These are phyloP conservation scores for Boletellus emodensis DNA, from an alignment of 768 basidiomycete genomes.

Conservation along the genomic window DNA sequence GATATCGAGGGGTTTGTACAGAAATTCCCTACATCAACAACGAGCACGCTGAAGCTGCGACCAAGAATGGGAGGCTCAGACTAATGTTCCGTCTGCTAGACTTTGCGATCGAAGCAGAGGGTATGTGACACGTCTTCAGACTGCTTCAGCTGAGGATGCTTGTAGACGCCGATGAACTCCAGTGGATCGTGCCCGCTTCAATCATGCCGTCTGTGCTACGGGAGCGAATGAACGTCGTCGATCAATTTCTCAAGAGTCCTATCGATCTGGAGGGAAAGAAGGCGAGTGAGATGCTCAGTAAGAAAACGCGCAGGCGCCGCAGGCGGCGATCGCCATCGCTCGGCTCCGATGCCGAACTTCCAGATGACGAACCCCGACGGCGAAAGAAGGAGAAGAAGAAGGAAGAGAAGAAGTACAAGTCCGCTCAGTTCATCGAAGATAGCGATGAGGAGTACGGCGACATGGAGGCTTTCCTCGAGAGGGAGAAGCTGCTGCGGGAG, in stretches of 20 bases:
- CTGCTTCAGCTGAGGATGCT: constrained; percentile 5
- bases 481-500: constrained; percentile 61
- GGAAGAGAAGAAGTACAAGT: constrained; percentile 76
- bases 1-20: constrained; percentile 30
- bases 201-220: constrained; percentile 65
- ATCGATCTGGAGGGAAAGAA: constrained; percentile 78
- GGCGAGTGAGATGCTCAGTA: constrained; percentile 64
- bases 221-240: constrained; percentile 68
- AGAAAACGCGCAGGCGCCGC: constrained; percentile 54
- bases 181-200: constrained; percentile 83
- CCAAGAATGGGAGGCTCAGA: constrained; percentile 75
- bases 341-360: constrained; percentile 39
- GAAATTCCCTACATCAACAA: constrained; percentile 76
- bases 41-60: constrained; percentile 71
- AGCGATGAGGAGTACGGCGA: constrained; percentile 81
- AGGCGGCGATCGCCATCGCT: constrained; percentile 47
- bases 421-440: constrained; percentile 88
- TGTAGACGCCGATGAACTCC: constrained; percentile 63
- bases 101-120: constrained; percentile 64
- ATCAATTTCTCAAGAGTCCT: constrained; percentile 78
- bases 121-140: constrained; percentile 36
- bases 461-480: constrained; percentile 78
- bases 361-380: constrained; percentile 33
- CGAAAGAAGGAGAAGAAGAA: constrained; percentile 48
- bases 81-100: constrained; percentile 78